Evolutionary conservation across 2,329 filamentous ascomycete species (phyloP), one percentile per base, ranked within the genome.

Genomic region (Teratosphaeria nubilosa): DNA sequence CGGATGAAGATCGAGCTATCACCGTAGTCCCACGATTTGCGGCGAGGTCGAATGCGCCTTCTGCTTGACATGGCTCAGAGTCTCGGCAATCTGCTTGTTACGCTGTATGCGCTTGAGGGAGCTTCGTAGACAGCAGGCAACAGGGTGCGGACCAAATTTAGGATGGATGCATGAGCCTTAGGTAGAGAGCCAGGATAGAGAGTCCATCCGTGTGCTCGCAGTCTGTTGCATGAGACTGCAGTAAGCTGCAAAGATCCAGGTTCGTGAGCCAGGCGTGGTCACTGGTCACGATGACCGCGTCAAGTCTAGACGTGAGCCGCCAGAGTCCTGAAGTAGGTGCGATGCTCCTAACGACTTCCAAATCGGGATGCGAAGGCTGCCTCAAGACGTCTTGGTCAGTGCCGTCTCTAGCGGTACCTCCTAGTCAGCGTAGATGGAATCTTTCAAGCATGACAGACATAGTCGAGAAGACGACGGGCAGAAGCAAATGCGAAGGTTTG

Each of bases 1-100:
- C 70, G 65, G 31, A 72, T 66, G 13, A 51, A 55, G 52, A 72
- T 67, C 2, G 69, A 60, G 10, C 55, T 53, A 30, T 60, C 34
- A 37, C 64, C 63, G 51, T 60, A 53, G 24, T 65, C 63, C 59
- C 59, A 68, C 11, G 60, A 62, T 31, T 63, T 65, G 27, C 64
- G 68, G 22, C 66, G 64, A 6, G 62, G 65, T 27, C 54, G 32
- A 11, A 31, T 45, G 31, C 52, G 56, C 45, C 56, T 31, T 54
- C 51, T 53, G 27, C 55, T 56, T 4, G 55, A 45, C 55, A 56
- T 56, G 34, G 41, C 16, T 22, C 41, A 11, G 5, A 11, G 6
- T n/a, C 16, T 22, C 10, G n/a, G n/a, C 3, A 5, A 5, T 20
- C 41, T 22, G 41, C 41, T 22, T 48, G 16, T 10, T 48, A n/a